Evolutionary conservation across 805 yeast genomes (phyloP).

Genomic region (Metschnikowia shivogae): DNA sequence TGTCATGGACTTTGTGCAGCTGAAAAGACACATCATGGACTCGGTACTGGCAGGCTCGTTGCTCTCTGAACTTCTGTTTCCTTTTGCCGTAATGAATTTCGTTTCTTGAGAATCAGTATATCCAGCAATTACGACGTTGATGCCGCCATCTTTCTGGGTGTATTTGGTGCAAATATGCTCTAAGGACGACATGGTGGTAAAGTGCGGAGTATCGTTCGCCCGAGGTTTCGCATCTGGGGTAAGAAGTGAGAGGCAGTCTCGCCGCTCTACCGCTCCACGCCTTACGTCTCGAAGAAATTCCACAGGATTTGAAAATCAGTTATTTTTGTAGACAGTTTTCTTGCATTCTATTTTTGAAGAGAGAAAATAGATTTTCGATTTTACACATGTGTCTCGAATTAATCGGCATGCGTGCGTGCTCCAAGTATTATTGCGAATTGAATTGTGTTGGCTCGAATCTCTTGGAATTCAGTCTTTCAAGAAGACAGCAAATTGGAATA

Average conservation of each 20-base stretch:
- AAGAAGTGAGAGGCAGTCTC: not conserved
- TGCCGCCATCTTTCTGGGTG: constrained; percentile 1
- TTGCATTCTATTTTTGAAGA: too few species aligned
- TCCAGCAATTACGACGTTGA: constrained; percentile 16
- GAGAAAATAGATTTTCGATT: too few species aligned
- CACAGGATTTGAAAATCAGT: too few species aligned
- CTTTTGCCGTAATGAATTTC: constrained; percentile 10
- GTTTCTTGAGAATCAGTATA: constrained; percentile 11
- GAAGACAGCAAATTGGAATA: too few species aligned
- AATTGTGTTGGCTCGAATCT: too few species aligned
- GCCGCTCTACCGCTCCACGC: too few species aligned
- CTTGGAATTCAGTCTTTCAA: too few species aligned
- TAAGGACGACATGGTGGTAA: constrained; percentile 1
- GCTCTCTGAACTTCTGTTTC: constrained; percentile 11
- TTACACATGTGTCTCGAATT: too few species aligned
- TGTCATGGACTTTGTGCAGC: constrained; percentile 22
- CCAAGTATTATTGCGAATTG: too few species aligned
- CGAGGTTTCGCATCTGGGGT: constrained; percentile 3
- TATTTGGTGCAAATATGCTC: constrained; percentile 8
- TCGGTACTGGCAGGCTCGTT: constrained; percentile 9
- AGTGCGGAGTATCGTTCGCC: not conserved
- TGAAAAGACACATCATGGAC: constrained; percentile 11
- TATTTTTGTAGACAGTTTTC: too few species aligned
- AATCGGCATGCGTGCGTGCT: too few species aligned
- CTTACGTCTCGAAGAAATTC: too few species aligned